phyloP scores from a whole-genome alignment of 108 stramenopile genomes.

The Skeletonema grethae region DNA sequence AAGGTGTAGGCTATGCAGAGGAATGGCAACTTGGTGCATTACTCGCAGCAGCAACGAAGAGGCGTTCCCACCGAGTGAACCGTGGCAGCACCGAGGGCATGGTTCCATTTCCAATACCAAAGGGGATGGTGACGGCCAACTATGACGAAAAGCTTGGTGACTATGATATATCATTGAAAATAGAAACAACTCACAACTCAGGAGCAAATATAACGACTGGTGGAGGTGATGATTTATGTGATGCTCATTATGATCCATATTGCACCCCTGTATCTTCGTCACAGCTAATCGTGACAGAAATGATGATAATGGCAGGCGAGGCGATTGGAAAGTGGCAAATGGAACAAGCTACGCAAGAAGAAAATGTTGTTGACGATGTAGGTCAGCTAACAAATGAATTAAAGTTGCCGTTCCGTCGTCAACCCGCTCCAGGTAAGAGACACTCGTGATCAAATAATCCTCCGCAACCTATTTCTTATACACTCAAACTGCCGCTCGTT shows the following conservation, averaged over 20 bases:
- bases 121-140: slow-evolving; percentile 39
- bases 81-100: slow-evolving; percentile 70
- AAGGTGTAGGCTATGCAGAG: slow-evolving; percentile 73
- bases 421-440: slow-evolving; percentile 56
- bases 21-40: slow-evolving; percentile 87
- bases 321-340: slow-evolving; percentile 75
- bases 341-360: slow-evolving; percentile 27
- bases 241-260: slow-evolving; percentile 32
- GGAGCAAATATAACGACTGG: slow-evolving; percentile 63
- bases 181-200: slow-evolving; percentile 72
- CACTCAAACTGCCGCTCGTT: neutral
- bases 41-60: slow-evolving; percentile 55
- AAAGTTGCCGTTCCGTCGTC: slow-evolving; percentile 64
- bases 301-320: slow-evolving; percentile 89
- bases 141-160: slow-evolving; percentile 27
- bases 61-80: slow-evolving; percentile 58
- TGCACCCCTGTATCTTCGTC: slow-evolving; percentile 63
- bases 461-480: neutral
- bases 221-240: slow-evolving; percentile 4
- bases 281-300: slow-evolving; percentile 71
- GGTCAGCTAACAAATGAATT: slow-evolving; percentile 43
- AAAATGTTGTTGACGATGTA: slow-evolving; percentile 2
- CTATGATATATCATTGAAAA: slow-evolving; percentile 50
- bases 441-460: neutral
- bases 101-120: slow-evolving; percentile 70